Conservation (phyloP, 1,284 basidiomycete species). For the Moesziomyces sp. region DNA sequence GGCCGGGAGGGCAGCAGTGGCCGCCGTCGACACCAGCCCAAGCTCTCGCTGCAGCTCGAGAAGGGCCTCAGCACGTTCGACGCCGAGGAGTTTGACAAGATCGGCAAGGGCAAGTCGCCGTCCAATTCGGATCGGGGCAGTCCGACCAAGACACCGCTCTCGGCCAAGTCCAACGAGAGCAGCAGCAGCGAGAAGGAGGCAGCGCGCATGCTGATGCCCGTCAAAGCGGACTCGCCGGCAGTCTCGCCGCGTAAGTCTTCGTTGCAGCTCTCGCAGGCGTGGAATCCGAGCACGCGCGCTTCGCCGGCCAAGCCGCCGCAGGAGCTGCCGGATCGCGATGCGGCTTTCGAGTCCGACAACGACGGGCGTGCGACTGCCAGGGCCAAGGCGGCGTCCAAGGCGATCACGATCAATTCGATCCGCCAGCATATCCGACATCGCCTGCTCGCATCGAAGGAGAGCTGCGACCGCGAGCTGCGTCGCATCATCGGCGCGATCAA, state of each 20-base stretch:
- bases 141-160: constrained; percentile 30
- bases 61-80: constrained; percentile 58
- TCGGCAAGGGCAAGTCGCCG: constrained; percentile 36
- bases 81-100: constrained; percentile 53
- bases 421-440: constrained; percentile 91
- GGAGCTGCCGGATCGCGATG: constrained; percentile 15
- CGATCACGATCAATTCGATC: constrained; percentile 74
- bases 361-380: constrained; percentile 30
- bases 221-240: constrained; percentile 12
- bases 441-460: constrained; percentile 90
- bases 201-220: constrained; percentile 19
- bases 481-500: constrained; percentile 93
- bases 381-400: constrained; percentile 40
- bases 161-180: constrained; percentile 29
- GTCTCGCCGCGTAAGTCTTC: constrained; percentile 28
- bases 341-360: constrained; percentile 30
- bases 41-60: constrained; percentile 60
- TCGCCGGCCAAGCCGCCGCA: constrained; percentile 10
- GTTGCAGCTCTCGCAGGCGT: constrained; percentile 30
- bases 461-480: constrained; percentile 93
- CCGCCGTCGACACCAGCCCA: constrained; percentile 45
- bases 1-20: constrained; percentile 18
- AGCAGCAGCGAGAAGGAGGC: constrained; percentile 19
- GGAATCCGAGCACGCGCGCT: constrained; percentile 18
- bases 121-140: constrained; percentile 21